Evolutionary conservation across 108 stramenopile species (phyloP).

Genomic region (Conticribra guillardii): DNA sequence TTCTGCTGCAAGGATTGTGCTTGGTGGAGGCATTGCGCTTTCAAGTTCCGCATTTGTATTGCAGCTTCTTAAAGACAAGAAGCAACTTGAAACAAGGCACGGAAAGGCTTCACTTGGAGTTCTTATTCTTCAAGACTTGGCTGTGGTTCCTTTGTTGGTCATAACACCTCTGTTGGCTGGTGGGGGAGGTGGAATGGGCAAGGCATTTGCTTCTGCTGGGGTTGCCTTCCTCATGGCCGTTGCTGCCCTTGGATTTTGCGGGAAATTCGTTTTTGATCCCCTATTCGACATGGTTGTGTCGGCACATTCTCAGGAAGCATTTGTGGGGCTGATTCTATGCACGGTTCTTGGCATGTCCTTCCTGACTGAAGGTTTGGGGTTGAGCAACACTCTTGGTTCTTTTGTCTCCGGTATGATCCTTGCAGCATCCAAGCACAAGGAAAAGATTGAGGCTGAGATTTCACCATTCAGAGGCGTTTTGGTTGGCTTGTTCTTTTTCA

Average conservation of each 20-base stretch:
- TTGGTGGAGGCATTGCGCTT: slow-evolving; percentile 91
- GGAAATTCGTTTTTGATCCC: slow-evolving; percentile 78
- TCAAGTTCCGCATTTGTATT: slow-evolving; percentile 95
- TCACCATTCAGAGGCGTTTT: slow-evolving; percentile 88
- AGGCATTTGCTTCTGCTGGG: slow-evolving; percentile 77
- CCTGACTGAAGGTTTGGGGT: slow-evolving; percentile 90
- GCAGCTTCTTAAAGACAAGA: slow-evolving; percentile 89
- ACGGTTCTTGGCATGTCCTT: slow-evolving; percentile 91
- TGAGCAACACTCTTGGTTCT: slow-evolving; percentile 93
- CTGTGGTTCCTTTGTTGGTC: slow-evolving; percentile 93
- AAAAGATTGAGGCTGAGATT: slow-evolving; percentile 89
- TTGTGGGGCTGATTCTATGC: slow-evolving; percentile 82
- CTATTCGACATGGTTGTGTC: slow-evolving; percentile 78
- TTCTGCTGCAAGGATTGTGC: slow-evolving; percentile 71
- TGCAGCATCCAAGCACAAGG: slow-evolving; percentile 79
- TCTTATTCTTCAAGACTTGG: slow-evolving; percentile 90
- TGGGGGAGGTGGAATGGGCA: slow-evolving; percentile 53
- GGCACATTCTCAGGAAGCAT: slow-evolving; percentile 84
- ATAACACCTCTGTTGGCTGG: slow-evolving; percentile 88
- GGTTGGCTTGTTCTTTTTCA: slow-evolving; percentile 95
- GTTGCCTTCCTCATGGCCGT: slow-evolving; percentile 83
- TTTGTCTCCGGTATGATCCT: slow-evolving; percentile 93
- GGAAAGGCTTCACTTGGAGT: slow-evolving; percentile 93
- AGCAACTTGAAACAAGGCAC: slow-evolving; percentile 80
- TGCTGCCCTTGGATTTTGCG: slow-evolving; percentile 69